Evolutionary conservation across 345 rosid genomes (phyloP).

Genomic region (rapeseed (Brassica napus)): Da-Ae NC_063434.1:2822001-2822500

Average conservation of each 20-base stretch:
- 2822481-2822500: neutral
- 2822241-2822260: slow-evolving; percentile 93
- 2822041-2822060: slow-evolving; percentile 88
- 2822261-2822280: slow-evolving; percentile 68
- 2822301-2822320: slow-evolving; percentile 74
- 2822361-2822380: slow-evolving; percentile 61
- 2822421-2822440: slow-evolving; percentile 63
- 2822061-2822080: slow-evolving; percentile 96
- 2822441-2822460: slow-evolving; percentile 76
- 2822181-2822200: slow-evolving; percentile 56
- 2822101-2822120: neutral
- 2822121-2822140: neutral
- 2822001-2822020: slow-evolving; percentile 90
- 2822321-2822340: slow-evolving; percentile 58
- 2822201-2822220: slow-evolving; percentile 87
- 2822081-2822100: slow-evolving; percentile 31
- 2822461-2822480: slow-evolving; percentile 45
- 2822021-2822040: slow-evolving; percentile 87
- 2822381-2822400: slow-evolving; percentile 57
- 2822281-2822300: slow-evolving; percentile 73
- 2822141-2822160: neutral
- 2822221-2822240: slow-evolving; percentile 94
- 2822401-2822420: slow-evolving; percentile 57
- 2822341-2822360: slow-evolving; percentile 80
- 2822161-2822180: neutral